These are phyloP conservation scores for Sherardia arvensis DNA, from an alignment of 257 asterid genomes.

Conservation along the genomic window DNA sequence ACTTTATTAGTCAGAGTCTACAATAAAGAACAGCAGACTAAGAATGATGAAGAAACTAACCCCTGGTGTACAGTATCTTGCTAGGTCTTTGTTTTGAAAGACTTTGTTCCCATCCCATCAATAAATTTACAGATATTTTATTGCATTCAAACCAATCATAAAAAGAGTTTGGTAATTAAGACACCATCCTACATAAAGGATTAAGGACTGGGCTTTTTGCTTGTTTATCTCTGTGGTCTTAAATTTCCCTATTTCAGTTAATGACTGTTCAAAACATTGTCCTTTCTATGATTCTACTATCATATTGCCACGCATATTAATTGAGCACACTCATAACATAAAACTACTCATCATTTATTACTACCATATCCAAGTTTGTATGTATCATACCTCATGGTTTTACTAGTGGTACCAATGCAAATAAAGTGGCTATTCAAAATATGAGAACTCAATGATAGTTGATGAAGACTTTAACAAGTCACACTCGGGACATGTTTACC, in stretches of 20 bases:
- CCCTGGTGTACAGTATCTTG: not conserved
- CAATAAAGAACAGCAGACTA: not conserved
- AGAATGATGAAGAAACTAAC: not conserved
- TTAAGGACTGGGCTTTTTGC: not conserved
- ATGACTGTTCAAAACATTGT: not conserved
- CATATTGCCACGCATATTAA: not conserved
- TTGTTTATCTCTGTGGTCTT: not conserved
- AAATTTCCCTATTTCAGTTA: not conserved
- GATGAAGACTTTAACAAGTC: not conserved
- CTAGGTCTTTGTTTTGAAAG: not conserved
- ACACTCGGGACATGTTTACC: not conserved
- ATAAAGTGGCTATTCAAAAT: not conserved
- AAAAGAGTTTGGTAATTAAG: not conserved
- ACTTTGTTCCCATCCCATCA: not conserved
- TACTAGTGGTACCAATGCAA: not conserved
- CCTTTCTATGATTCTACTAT: not conserved
- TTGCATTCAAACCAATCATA: not conserved
- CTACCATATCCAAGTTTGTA: not conserved
- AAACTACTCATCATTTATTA: not conserved
- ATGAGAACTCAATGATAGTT: not conserved
- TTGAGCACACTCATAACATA: not conserved
- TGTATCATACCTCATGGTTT: not conserved
- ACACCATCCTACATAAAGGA: not conserved
- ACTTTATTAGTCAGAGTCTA: not conserved
- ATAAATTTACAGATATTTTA: not conserved